phyloP scores from a whole-genome alignment of 176 grass and related monocot genomes.

The Zoysia japonica region DNA sequence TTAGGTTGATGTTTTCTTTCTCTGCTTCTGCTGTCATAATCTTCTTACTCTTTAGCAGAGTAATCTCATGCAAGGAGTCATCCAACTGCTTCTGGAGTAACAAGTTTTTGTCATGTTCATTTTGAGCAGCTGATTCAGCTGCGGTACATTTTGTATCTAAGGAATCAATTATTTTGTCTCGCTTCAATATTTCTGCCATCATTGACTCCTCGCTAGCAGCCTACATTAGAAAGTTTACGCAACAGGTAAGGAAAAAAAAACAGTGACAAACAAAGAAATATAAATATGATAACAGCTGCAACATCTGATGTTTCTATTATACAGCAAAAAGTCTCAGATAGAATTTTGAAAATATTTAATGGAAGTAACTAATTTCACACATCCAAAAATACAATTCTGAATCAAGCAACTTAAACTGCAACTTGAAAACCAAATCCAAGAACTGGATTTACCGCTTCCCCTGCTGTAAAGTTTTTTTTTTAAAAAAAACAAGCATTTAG shows the following conservation, averaged over 20 bases:
- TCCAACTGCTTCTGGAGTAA: conserved; percentile 66
- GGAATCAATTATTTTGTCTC: conserved; percentile 68
- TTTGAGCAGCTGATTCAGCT: conserved; percentile 58
- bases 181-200: conserved; percentile 69
- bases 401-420: not conserved
- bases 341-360: not conserved
- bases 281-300: not conserved
- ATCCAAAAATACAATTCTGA: not conserved
- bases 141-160: conserved; percentile 53
- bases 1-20: conserved; percentile 70
- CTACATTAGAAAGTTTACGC: conserved; percentile 48
- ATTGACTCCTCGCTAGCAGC: conserved; percentile 78
- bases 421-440: not conserved
- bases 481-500: not conserved
- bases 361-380: conserved; percentile 1
- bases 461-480: too few species aligned
- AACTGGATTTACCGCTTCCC: too few species aligned
- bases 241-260: conserved; percentile 10
- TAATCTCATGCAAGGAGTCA: conserved; percentile 57
- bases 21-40: conserved; percentile 61
- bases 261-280: conserved; percentile 12
- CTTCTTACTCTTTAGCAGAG: conserved; percentile 54
- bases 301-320: conserved; percentile 13
- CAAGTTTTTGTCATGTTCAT: conserved; percentile 63
- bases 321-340: not conserved